Evolutionary conservation across 2,329 filamentous ascomycete species (phyloP).

Genomic region (Diaporthe sp.): DNA sequence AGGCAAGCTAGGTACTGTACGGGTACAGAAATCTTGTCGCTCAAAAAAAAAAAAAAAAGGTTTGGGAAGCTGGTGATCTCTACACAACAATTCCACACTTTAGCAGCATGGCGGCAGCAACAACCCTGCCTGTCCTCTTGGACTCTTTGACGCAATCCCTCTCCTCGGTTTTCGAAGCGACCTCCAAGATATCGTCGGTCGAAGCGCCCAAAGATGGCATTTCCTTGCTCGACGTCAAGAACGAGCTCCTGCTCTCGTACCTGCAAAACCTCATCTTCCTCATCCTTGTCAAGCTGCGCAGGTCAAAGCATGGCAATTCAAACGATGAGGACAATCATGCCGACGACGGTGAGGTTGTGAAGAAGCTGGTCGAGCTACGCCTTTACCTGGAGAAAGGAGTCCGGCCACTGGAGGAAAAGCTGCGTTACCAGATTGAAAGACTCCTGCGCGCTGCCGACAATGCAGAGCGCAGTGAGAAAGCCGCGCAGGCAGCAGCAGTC

Average conservation of each 20-base stretch:
- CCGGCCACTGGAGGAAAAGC: slow-evolving; percentile 85
- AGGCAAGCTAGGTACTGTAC: neutral
- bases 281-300: slow-evolving; percentile 82
- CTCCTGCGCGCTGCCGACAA: slow-evolving; percentile 89
- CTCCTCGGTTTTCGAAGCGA: slow-evolving; percentile 72
- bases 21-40: neutral
- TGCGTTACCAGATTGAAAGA: slow-evolving; percentile 97
- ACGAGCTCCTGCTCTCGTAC: slow-evolving; percentile 96
- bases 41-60: slow-evolving; percentile 31
- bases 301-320: slow-evolving; percentile 48
- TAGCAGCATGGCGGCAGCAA: slow-evolving; percentile 44
- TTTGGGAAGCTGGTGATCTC: neutral
- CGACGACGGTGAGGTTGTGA: slow-evolving; percentile 75
- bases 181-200: slow-evolving; percentile 70
- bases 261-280: slow-evolving; percentile 93
- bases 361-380: slow-evolving; percentile 90
- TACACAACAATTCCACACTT: neutral
- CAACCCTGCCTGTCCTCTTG: slow-evolving; percentile 57
- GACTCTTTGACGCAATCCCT: slow-evolving; percentile 68
- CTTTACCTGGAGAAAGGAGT: slow-evolving; percentile 94
- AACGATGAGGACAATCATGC: slow-evolving; percentile 46
- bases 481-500: slow-evolving; percentile 46
- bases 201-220: slow-evolving; percentile 86
- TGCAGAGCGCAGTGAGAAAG: slow-evolving; percentile 60
- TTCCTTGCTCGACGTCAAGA: slow-evolving; percentile 94